These are phyloP conservation scores for Pleurotus giganteus DNA, from an alignment of 768 basidiomycete genomes.

Conservation along the genomic window DNA sequence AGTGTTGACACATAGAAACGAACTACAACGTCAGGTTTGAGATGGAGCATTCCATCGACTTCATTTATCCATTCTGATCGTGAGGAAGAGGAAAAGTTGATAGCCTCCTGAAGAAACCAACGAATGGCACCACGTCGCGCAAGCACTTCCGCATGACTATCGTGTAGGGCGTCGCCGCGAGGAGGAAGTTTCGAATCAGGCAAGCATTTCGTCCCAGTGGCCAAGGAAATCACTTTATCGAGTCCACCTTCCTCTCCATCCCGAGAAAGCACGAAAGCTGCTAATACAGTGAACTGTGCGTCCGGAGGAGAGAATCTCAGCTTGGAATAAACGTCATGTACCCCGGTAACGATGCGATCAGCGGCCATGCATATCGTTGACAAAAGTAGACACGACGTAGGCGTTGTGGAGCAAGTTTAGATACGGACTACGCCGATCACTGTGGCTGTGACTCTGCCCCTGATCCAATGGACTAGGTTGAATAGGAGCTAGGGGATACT, in stretches of 20 bases:
- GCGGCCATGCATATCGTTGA: constrained; percentile 7
- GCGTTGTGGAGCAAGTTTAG: not conserved
- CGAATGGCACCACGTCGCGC: constrained; percentile 75
- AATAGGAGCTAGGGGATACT: no score
- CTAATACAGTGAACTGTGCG: constrained; percentile 62
- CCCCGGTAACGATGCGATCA: not conserved
- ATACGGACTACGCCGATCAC: not conserved
- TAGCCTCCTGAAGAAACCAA: constrained; percentile 78
- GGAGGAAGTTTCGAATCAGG: constrained; percentile 59
- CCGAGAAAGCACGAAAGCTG: constrained; percentile 47
- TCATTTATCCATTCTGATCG: constrained; percentile 51
- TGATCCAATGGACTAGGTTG: no score
- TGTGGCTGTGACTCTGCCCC: constrained; percentile 8
- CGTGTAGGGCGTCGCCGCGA: constrained; percentile 79
- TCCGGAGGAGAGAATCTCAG: constrained; percentile 50
- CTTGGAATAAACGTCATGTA: constrained; percentile 31
- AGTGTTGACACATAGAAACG: constrained; percentile 70
- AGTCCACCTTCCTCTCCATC: not conserved
- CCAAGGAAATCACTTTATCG: constrained; percentile 65
- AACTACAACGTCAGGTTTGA: constrained; percentile 48
- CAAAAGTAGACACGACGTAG: not conserved
- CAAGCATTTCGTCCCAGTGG: constrained; percentile 85
- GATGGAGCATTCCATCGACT: constrained; percentile 37
- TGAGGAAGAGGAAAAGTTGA: constrained; percentile 28
- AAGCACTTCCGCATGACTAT: constrained; percentile 91